Percentiles rank a stretch among this genome's conserved stretches.
Conservation (phyloP, 2,329 filamentous ascomycete genomes). For the Penicillium sp. region DNA sequence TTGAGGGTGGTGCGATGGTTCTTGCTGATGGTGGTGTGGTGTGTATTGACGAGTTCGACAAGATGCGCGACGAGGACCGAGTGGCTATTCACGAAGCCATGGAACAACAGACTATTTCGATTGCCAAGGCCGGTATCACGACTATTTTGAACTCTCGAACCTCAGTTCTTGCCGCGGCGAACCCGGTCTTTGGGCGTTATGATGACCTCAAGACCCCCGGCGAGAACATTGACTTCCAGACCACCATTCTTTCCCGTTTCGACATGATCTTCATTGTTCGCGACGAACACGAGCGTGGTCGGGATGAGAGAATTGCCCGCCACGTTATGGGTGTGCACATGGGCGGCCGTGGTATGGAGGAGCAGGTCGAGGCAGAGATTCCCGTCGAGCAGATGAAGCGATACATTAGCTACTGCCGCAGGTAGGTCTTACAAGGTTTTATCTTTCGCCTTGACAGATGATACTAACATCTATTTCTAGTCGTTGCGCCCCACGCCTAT, state of each 20-base stretch:
- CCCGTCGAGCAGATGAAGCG: slow-evolving; percentile 95
- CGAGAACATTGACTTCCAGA: slow-evolving; percentile 99
- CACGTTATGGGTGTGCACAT: slow-evolving; percentile 99
- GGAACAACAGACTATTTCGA: slow-evolving; percentile 99
- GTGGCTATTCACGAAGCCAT: slow-evolving; percentile 99
- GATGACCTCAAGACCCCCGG: slow-evolving; percentile 97
- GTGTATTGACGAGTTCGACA: slow-evolving; percentile 99
- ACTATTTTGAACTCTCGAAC: slow-evolving; percentile 96
- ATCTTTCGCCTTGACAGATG: not conserved
- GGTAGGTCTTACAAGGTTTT: slow-evolving; percentile 57
- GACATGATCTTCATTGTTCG: slow-evolving; percentile 99
- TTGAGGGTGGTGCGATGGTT: slow-evolving; percentile 98
- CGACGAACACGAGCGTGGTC: slow-evolving; percentile 85
- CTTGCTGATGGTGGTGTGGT: slow-evolving; percentile 95
- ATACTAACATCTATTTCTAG: slow-evolving; percentile 47
- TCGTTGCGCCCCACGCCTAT: slow-evolving; percentile 88
- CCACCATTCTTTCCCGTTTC: slow-evolving; percentile 95
- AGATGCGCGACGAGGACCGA: slow-evolving; percentile 97
- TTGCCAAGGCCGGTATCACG: slow-evolving; percentile 97
- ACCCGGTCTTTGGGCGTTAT: slow-evolving; percentile 96
- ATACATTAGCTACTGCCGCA: slow-evolving; percentile 96
- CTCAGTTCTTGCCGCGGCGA: slow-evolving; percentile 91
- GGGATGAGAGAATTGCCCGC: slow-evolving; percentile 90
- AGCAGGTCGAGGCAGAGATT: slow-evolving; percentile 83
- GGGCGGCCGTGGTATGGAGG: slow-evolving; percentile 80